A percentile compares a stretch with the other conserved stretches of the same genome.
phyloP scores from a whole-genome alignment of 1,139 yeast genomes.

The Suhomyces anneliseae region DNA sequence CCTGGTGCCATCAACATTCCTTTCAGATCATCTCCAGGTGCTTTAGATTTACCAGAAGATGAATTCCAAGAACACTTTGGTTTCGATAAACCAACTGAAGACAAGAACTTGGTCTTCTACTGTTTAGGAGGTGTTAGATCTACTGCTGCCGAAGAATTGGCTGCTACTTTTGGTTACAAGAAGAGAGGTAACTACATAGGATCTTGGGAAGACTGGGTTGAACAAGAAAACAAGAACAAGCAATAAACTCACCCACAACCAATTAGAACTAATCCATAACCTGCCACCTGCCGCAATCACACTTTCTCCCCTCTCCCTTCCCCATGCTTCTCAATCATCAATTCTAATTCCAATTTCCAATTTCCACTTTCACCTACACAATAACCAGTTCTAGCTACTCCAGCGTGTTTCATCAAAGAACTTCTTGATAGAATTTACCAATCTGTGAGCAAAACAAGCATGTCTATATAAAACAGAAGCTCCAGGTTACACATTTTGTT shows the following conservation, averaged over 20 bases:
- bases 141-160: conserved; percentile 87
- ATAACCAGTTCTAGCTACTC: too few species aligned
- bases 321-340: too few species aligned
- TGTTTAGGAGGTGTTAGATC: conserved; percentile 94
- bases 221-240: conserved; percentile 35
- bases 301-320: too few species aligned
- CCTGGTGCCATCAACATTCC: conserved; percentile 89
- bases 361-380: background rate
- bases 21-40: conserved; percentile 91
- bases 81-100: conserved; percentile 72
- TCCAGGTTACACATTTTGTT: too few species aligned
- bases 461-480: too few species aligned
- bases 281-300: background rate
- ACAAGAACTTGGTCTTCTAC: conserved; percentile 80
- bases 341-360: background rate
- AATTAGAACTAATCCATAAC: background rate
- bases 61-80: conserved; percentile 83
- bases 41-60: conserved; percentile 72
- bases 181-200: conserved; percentile 79
- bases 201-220: conserved; percentile 83
- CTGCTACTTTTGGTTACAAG: conserved; percentile 83
- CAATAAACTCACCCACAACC: background rate
- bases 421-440: too few species aligned
- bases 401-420: too few species aligned
- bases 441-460: too few species aligned